phyloP scores from a whole-genome alignment of 371 early-diverging fungal genomes.

The Lichtheimia ornata region DNA sequence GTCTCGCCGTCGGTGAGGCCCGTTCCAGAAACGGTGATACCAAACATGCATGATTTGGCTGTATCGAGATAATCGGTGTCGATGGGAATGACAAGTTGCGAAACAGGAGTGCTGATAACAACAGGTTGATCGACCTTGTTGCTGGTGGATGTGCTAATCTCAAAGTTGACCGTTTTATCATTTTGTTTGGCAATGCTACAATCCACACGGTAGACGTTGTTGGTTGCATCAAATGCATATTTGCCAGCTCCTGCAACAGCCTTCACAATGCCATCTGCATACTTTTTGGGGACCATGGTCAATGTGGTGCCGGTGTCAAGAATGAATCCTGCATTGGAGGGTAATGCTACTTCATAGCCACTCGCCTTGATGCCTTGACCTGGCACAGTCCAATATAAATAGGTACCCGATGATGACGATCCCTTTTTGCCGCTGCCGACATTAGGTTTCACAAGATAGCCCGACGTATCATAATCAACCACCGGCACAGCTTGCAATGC shows the following conservation, averaged over 20 bases:
- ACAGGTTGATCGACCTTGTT: slow-evolving; percentile 5
- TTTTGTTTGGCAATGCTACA: slow-evolving; percentile 16
- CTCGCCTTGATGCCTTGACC: slow-evolving; percentile 16
- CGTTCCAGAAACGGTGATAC: slow-evolving; percentile 16
- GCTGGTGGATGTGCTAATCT: slow-evolving; percentile 11
- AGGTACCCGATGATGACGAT: background rate
- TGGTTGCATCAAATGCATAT: slow-evolving; percentile 7
- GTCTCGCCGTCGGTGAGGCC: slow-evolving; percentile 1
- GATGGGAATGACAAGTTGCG: slow-evolving; percentile 26
- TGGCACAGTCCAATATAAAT: slow-evolving; percentile 29
- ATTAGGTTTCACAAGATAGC: slow-evolving; percentile 13
- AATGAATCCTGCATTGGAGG: slow-evolving; percentile 14
- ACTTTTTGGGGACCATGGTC: slow-evolving; percentile 19
- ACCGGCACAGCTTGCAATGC: slow-evolving; percentile 27
- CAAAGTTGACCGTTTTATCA: slow-evolving; percentile 14
- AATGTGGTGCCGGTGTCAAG: slow-evolving; percentile 38
- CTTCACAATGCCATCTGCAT: slow-evolving; percentile 17
- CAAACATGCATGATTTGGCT: slow-evolving; percentile 30
- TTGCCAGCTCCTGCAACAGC: slow-evolving; percentile 20
- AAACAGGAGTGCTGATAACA: slow-evolving; percentile 23
- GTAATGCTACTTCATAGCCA: background rate
- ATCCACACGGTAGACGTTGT: slow-evolving; percentile 21
- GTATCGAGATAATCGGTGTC: slow-evolving; percentile 21
- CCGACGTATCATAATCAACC: slow-evolving; percentile 18
- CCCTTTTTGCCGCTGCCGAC: slow-evolving; percentile 11